Evolutionary conservation across 1,284 basidiomycete species (phyloP).

Genomic region (Puccinia hordei): DNA sequence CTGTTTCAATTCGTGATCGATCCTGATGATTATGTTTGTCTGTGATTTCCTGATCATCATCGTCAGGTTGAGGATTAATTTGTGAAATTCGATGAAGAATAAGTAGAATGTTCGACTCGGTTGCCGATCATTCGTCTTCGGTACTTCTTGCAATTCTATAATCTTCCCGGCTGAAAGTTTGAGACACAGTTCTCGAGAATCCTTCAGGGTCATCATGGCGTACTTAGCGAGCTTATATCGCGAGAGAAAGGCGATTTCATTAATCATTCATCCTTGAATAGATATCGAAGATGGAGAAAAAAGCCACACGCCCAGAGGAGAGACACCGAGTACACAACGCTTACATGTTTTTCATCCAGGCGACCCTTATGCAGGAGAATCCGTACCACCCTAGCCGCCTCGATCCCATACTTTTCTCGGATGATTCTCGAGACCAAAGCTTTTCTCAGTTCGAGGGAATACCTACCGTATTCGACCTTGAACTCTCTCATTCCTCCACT

Average conservation of each 20-base stretch:
- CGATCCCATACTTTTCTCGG: constrained; percentile 36
- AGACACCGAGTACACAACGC: background rate
- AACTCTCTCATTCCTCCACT: constrained; percentile 48
- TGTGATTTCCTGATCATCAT: constrained; percentile 40
- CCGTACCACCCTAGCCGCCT: constrained; percentile 40
- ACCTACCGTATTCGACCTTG: constrained; percentile 40
- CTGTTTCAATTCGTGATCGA: constrained; percentile 26
- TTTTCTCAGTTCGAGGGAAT: constrained; percentile 40
- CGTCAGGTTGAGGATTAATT: constrained; percentile 37
- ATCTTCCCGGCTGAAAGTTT: constrained; percentile 35
- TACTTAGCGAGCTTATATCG: constrained; percentile 32
- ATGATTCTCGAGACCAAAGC: constrained; percentile 32
- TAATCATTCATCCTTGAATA: background rate
- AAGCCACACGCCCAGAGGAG: background rate
- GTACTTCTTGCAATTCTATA: constrained; percentile 46
- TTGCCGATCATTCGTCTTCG: constrained; percentile 42
- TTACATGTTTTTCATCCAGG: constrained; percentile 45
- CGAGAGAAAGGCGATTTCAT: background rate
- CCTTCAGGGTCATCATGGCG: constrained; percentile 47
- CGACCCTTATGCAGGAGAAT: constrained; percentile 41
- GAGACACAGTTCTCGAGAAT: constrained; percentile 40
- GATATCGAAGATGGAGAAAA: background rate
- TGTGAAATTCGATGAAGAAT: constrained; percentile 43
- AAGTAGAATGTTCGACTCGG: constrained; percentile 40
- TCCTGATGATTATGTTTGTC: constrained; percentile 26